phyloP scores from a whole-genome alignment of 768 basidiomycete genomes.

The Phylloporus arenicola region DNA sequence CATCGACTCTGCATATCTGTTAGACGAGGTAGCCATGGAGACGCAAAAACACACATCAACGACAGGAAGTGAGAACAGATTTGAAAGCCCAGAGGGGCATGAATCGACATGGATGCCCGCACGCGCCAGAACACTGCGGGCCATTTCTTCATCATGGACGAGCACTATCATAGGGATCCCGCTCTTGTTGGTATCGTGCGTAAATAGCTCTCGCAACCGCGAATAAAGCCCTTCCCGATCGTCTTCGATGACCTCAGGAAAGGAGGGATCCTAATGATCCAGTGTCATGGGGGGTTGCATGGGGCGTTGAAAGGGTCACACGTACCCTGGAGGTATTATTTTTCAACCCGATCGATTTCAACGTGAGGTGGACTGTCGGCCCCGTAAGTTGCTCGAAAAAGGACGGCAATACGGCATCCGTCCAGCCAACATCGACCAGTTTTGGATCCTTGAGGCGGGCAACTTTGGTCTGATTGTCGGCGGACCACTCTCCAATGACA shows the following conservation, averaged over 20 bases:
- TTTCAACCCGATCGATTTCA: slow-evolving; percentile 6
- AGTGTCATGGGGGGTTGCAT: neutral
- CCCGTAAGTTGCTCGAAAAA: slow-evolving; percentile 18
- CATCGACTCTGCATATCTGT: slow-evolving; percentile 7
- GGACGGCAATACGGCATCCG: slow-evolving; percentile 32
- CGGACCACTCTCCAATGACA: slow-evolving; percentile 31
- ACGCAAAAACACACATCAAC: slow-evolving; percentile 4
- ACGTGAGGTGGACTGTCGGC: slow-evolving; percentile 16
- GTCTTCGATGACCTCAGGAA: slow-evolving; percentile 16
- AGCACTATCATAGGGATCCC: slow-evolving; percentile 41
- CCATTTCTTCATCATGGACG: slow-evolving; percentile 39
- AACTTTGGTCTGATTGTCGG: slow-evolving; percentile 28
- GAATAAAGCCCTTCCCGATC: slow-evolving; percentile 8
- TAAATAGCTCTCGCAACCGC: slow-evolving; percentile 19
- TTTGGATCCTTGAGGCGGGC: slow-evolving; percentile 30
- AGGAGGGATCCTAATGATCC: slow-evolving; percentile 7
- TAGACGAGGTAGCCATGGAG: neutral
- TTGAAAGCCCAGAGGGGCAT: slow-evolving; percentile 38
- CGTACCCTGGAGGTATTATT: slow-evolving; percentile 18
- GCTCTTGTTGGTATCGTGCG: slow-evolving; percentile 12
- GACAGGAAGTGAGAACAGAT: slow-evolving; percentile 9
- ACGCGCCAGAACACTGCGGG: slow-evolving; percentile 35
- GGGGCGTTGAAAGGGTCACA: neutral
- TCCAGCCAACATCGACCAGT: slow-evolving; percentile 38
- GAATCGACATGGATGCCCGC: slow-evolving; percentile 38